phyloP scores from a whole-genome alignment of 805 yeast species.

The Kodamaea kaohsiungensis region DNA sequence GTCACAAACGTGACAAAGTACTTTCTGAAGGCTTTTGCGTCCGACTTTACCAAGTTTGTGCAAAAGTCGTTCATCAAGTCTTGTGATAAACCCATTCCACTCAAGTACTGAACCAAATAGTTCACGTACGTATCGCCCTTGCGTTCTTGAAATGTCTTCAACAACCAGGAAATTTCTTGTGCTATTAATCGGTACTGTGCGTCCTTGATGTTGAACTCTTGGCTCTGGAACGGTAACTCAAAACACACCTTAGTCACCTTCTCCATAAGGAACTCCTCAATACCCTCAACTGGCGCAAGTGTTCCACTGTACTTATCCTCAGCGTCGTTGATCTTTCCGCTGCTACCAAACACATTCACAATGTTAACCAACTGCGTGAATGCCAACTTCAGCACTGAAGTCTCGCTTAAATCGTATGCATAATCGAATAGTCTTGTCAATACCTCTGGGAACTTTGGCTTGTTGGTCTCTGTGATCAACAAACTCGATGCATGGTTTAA shows the following conservation, averaged over 20 bases:
- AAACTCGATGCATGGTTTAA: constrained; percentile 80
- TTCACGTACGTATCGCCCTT: constrained; percentile 45
- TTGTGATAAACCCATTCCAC: constrained; percentile 56
- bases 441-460: constrained; percentile 57
- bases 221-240: constrained; percentile 76
- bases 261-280: constrained; percentile 68
- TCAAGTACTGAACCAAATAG: constrained; percentile 54
- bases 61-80: constrained; percentile 63
- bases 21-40: constrained; percentile 68
- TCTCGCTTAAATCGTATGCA: constrained; percentile 63
- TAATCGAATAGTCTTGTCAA: constrained; percentile 65
- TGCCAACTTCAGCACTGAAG: constrained; percentile 66
- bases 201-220: constrained; percentile 66
- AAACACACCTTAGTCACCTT: constrained; percentile 67
- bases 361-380: constrained; percentile 68
- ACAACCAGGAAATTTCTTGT: constrained; percentile 69
- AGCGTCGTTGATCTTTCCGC: constrained; percentile 59
- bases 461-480: constrained; percentile 68
- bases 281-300: constrained; percentile 62
- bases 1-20: constrained; percentile 53
- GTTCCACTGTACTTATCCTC: constrained; percentile 52
- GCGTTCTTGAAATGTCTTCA: constrained; percentile 58
- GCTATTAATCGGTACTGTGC: constrained; percentile 77
- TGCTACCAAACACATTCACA: constrained; percentile 50
- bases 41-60: constrained; percentile 53